These are phyloP conservation scores for Rhynchospora tenuis DNA, from an alignment of 176 grass and related monocot genomes.

Conservation along the genomic window DNA sequence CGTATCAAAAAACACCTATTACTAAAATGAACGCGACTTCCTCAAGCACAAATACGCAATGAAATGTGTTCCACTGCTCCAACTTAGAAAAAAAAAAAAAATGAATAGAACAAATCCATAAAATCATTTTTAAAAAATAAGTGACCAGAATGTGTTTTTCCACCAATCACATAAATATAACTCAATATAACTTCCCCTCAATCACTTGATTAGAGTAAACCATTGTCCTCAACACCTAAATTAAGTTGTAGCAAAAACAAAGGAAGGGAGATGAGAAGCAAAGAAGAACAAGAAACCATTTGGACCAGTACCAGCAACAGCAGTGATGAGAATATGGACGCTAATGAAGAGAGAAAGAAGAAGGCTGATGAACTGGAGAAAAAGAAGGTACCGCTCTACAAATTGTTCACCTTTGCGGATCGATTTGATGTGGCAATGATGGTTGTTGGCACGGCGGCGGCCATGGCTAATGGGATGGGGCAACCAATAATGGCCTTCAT, in stretches of 20 bases:
- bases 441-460: constrained; percentile 32
- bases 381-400: constrained; percentile 37
- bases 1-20: neutral
- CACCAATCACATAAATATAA: neutral
- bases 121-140: neutral
- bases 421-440: constrained; percentile 43
- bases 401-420: constrained; percentile 60
- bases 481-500: constrained; percentile 69
- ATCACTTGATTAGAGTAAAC: neutral
- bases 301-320: neutral
- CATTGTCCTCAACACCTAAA: too few relatives aligned
- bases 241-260: neutral
- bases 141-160: neutral
- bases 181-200: neutral
- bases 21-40: neutral
- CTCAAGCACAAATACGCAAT: neutral
- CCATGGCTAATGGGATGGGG: constrained; percentile 51
- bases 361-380: neutral
- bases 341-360: neutral
- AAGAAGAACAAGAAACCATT: constrained; percentile 8
- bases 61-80: neutral
- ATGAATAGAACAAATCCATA: too few relatives aligned
- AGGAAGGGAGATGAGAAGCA: neutral
- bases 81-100: neutral
- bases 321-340: neutral